Conservation (phyloP, 768 basidiomycete species). For the Tylopilus cervinicoccineus region DNA sequence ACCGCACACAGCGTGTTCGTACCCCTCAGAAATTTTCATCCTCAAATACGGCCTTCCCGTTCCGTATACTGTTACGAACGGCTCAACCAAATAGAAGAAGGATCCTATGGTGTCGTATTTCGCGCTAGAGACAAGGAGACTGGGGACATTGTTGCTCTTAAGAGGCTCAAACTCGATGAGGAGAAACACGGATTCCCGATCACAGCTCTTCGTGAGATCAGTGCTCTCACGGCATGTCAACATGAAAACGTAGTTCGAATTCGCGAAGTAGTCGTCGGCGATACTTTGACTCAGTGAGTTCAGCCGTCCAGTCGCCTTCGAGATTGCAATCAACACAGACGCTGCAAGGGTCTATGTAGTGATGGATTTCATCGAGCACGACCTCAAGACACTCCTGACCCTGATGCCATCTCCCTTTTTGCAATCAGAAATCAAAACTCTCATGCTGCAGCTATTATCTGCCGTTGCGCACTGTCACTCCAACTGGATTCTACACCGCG, state of each 20-base stretch:
- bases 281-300: conserved; percentile 97
- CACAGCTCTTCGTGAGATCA: conserved; percentile 90
- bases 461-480: conserved; percentile 92
- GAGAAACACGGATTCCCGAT: conserved; percentile 99
- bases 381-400: conserved; percentile 92
- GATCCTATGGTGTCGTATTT: conserved; percentile 95
- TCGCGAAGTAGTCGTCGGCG: conserved; percentile 95
- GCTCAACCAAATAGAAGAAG: conserved; percentile 98
- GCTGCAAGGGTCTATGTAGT: conserved; percentile 89
- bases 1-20: conserved; percentile 62
- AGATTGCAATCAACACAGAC: conserved; percentile 8
- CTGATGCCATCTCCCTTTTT: conserved; percentile 96
- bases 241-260: conserved; percentile 98
- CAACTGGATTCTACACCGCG: conserved; percentile 97
- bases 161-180: conserved; percentile 97
- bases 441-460: conserved; percentile 89
- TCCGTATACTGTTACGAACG: conserved; percentile 93
- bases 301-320: conserved; percentile 8
- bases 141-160: conserved; percentile 93
- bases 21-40: conserved; percentile 73
- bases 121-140: conserved; percentile 94
- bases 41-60: conserved; percentile 78
- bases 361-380: conserved; percentile 99
- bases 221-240: conserved; percentile 90
- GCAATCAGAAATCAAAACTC: conserved; percentile 96